Conservation (phyloP, 495 filamentous ascomycete genomes). For the Antarctomyces pellizariae region DNA sequence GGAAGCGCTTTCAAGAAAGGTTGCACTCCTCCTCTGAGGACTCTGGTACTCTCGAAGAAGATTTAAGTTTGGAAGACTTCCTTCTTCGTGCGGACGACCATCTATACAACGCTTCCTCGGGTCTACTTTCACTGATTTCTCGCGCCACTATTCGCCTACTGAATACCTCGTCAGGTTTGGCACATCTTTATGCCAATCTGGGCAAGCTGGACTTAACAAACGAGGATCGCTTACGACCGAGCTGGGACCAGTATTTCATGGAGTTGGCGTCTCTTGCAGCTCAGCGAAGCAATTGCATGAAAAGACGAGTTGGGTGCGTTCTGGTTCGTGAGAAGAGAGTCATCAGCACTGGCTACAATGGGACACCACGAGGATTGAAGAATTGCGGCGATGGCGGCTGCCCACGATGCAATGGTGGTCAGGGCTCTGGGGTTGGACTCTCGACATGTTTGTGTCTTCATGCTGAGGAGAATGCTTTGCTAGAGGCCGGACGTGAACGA, state of each 20-base stretch:
- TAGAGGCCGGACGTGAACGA: conserved; percentile 82
- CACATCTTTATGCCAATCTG: conserved; percentile 44
- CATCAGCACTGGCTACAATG: conserved; percentile 94
- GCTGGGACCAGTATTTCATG: conserved; percentile 98
- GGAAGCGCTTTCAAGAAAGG: conserved; percentile 35
- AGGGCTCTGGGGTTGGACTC: conserved; percentile 44
- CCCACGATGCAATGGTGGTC: conserved; percentile 55
- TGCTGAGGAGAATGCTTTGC: conserved; percentile 86
- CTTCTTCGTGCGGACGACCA: conserved; percentile 50
- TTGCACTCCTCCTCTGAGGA: conserved; percentile 3
- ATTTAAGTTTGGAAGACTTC: conserved; percentile 52
- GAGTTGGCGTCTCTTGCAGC: conserved; percentile 75
- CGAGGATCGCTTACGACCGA: conserved; percentile 62
- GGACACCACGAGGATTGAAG: conserved; percentile 59
- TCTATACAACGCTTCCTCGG: conserved; percentile 41
- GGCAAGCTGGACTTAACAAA: conserved; percentile 47
- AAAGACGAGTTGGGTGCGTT: conserved; percentile 83
- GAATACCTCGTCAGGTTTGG: conserved; percentile 52
- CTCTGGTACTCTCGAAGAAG: conserved; percentile 3
- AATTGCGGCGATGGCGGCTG: conserved; percentile 95
- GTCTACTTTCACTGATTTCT: conserved; percentile 48
- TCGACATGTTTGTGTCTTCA: conserved; percentile 85
- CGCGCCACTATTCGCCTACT: conserved; percentile 64
- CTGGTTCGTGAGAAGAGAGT: conserved; percentile 75
- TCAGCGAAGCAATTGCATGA: conserved; percentile 92